Base-by-base conservation (phyloP, 176 grass and related monocot species). In the Oropetium thomaeum region DNA sequence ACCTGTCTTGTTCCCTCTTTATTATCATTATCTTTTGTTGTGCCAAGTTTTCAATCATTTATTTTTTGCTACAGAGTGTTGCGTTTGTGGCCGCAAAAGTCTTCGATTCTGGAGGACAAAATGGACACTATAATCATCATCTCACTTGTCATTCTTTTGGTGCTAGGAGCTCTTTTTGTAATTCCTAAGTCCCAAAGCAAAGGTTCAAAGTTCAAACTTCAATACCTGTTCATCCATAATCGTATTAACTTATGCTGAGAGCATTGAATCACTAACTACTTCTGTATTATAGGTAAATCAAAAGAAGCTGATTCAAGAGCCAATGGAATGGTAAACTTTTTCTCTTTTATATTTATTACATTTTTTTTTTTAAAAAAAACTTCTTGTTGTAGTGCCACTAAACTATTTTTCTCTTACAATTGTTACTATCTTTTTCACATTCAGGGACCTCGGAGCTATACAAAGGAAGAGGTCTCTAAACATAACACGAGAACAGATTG, bases 401-500 rank as follows among this genome's bases (percentile, higher is more conserved):
- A 25, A 15, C 0, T 28, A 10, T 42, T 62, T 71, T 71, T 55
- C 31, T 68, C 25, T 53, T 51, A 67, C 5, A n/a, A 20, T 35
- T 11, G 51, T 66, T 37, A 15, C 33, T 79, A 33, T 58, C 14
- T 61, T 45, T 69, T 66, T 14, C 29, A 15, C 70, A 8, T 29
- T 45, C 64, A 88, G 89, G 55, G 61, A 71, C 67, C 59, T 43
- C 80, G 20, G 30, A 82, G 28, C 69, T 97, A 88, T 69, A 82
- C 90, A 32, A 93, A 88, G 47, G 76, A 97, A 69, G 90, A 97
- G 43, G 65, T 97, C 5, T 97, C 73, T 41, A 70, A 57, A 71
- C 90, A 97, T 81, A 89, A 84, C 45, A 88, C 79, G 23, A 93
- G 93, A 68, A 86, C 73, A 17, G 85, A 97, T 73, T 97, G 93